Conservation (phyloP, 2,329 filamentous ascomycete species). For the Cladophialophora exuberans region DNA sequence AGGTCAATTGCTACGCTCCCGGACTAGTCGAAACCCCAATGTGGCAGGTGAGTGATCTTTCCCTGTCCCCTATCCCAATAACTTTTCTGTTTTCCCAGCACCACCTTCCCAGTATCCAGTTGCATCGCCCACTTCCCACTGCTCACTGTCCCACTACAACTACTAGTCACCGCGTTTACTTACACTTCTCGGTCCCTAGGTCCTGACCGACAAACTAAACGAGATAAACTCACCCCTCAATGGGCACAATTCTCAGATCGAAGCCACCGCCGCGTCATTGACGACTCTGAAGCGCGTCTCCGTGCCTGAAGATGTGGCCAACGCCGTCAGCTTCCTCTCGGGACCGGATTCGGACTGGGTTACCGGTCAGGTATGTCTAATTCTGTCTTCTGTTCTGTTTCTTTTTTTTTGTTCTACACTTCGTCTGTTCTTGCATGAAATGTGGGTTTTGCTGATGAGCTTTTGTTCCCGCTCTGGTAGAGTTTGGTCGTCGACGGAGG, state of each 20-base stretch:
- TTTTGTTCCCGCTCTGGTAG: too few relatives aligned
- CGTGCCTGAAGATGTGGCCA: constrained; percentile 65
- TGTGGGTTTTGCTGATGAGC: too few relatives aligned
- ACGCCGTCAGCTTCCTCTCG: constrained; percentile 64
- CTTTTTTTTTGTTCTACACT: too few relatives aligned
- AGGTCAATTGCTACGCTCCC: constrained; percentile 68
- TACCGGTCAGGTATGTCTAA: constrained; percentile 57
- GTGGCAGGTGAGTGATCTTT: constrained; percentile 64
- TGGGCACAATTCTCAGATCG: constrained; percentile 59
- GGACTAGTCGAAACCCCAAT: constrained; percentile 69
- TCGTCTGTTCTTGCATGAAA: too few relatives aligned
- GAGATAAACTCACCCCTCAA: constrained; percentile 54
- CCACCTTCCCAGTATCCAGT: too few relatives aligned
- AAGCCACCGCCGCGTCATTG: constrained; percentile 49
- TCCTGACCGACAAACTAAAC: constrained; percentile 64
- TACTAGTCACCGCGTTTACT: background rate
- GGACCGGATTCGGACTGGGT: constrained; percentile 63
- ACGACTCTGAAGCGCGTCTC: constrained; percentile 62
- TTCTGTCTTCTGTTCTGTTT: too few relatives aligned
- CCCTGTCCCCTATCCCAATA: too few relatives aligned
- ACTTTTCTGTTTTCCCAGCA: too few relatives aligned
- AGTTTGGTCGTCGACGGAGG: constrained; percentile 65
- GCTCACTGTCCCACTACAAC: too few relatives aligned
- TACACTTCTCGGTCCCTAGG: background rate
- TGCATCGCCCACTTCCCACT: too few relatives aligned